phyloP scores from a whole-genome alignment of 2,329 filamentous ascomycete genomes.

The Stemphylium vesicarium region DNA sequence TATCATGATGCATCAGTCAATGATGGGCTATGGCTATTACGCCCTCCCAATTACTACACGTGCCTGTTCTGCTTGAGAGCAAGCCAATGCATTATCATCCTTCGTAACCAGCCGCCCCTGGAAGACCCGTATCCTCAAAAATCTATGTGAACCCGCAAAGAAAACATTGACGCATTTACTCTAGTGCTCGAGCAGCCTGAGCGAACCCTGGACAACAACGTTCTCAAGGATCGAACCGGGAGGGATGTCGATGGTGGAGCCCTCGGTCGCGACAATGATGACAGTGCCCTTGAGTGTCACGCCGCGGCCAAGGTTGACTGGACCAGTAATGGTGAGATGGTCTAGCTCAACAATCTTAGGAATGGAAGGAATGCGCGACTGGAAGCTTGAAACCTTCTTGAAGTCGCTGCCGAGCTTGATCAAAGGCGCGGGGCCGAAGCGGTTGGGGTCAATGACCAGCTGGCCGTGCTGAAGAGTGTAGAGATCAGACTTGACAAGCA shows the following conservation, averaged over 20 bases:
- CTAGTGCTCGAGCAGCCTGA: slow-evolving; percentile 75
- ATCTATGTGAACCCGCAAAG: slow-evolving; percentile 29
- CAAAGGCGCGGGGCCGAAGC: slow-evolving; percentile 93
- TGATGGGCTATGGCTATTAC: slow-evolving; percentile 23
- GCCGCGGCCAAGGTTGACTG: slow-evolving; percentile 93
- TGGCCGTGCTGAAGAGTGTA: slow-evolving; percentile 99
- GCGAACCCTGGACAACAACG: slow-evolving; percentile 96
- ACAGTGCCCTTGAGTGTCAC: slow-evolving; percentile 98
- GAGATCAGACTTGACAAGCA: slow-evolving; percentile 99
- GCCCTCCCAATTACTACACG: slow-evolving; percentile 12
- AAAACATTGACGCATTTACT: slow-evolving; percentile 14
- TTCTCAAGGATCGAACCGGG: slow-evolving; percentile 98
- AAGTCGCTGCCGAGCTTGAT: slow-evolving; percentile 99
- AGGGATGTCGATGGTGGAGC: slow-evolving; percentile 96
- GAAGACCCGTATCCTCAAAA: slow-evolving; percentile 33
- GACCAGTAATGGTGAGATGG: slow-evolving; percentile 96
- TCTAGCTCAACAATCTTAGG: slow-evolving; percentile 91
- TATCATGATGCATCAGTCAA: slow-evolving; percentile 36
- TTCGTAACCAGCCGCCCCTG: slow-evolving; percentile 25
- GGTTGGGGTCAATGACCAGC: slow-evolving; percentile 93
- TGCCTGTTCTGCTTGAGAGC: slow-evolving; percentile 29
- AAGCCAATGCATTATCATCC: slow-evolving; percentile 29
- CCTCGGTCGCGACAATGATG: slow-evolving; percentile 98
- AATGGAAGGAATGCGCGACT: slow-evolving; percentile 84
- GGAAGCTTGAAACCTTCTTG: slow-evolving; percentile 99